Conservation (phyloP, 2,329 filamentous ascomycete species). For the Fusarium sp. region DNA sequence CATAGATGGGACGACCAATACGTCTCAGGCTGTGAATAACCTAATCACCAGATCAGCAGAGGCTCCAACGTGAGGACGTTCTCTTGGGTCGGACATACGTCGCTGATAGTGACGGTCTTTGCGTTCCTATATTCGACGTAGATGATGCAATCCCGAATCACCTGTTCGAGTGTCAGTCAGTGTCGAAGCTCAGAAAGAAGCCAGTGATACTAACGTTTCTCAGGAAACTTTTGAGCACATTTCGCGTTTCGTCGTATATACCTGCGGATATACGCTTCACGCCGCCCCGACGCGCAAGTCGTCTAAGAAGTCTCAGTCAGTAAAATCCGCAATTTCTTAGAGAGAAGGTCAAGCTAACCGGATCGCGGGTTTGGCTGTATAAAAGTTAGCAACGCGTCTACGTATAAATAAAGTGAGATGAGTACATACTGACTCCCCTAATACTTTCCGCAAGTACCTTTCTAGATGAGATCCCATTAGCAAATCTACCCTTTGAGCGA, state of each 20-base stretch:
- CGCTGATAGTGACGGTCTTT: conserved; percentile 73
- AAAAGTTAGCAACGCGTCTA: conserved; percentile 6
- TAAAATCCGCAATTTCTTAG: neutral
- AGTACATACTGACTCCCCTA: conserved; percentile 62
- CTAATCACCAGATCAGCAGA: conserved; percentile 51
- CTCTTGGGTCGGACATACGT: conserved; percentile 60
- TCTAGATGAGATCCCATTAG: conserved; percentile 46
- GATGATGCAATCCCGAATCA: conserved; percentile 61
- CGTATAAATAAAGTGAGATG: no score
- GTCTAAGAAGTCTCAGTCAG: conserved; percentile 56
- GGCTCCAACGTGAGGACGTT: neutral
- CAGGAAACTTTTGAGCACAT: conserved; percentile 63
- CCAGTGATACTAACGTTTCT: conserved; percentile 53
- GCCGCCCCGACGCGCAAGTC: conserved; percentile 80
- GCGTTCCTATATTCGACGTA: conserved; percentile 66
- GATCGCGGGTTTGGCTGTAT: conserved; percentile 65
- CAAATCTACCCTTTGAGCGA: neutral
- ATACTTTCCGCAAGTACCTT: conserved; percentile 64
- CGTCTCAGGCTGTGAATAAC: conserved; percentile 64
- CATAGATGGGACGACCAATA: conserved; percentile 67
- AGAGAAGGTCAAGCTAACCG: conserved; percentile 53
- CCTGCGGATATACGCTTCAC: conserved; percentile 77
- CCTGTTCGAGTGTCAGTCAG: conserved; percentile 53
- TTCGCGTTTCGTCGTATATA: conserved; percentile 74
- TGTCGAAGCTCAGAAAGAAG: neutral